Base-by-base conservation (phyloP, 495 filamentous ascomycete genomes). In the Extremus antarcticus region DNA sequence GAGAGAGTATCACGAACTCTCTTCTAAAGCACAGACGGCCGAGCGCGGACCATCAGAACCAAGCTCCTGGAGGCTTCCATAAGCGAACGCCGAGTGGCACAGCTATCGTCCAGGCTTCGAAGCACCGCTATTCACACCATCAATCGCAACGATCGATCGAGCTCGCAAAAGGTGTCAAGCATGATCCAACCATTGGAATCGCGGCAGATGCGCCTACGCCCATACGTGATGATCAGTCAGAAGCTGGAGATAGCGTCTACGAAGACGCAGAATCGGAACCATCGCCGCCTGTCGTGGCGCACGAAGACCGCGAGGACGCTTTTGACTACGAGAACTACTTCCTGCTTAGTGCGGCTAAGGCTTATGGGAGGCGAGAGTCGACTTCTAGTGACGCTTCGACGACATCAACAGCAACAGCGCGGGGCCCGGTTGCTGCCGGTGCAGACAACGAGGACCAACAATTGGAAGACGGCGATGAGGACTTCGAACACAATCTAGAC, bases 291-390 rank as follows among this genome's bases (percentile, higher is more conserved):
- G 65, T 71, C 7, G 71, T 73, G 25, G 77, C 81, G 3, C 92
- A 98, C 63, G 92, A 98, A 71, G 91, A 97, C 67, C 87, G 92
- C 16, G 85, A 90, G 60, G 92, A 98, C 66, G 92, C 92, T 7
- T 98, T 98, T 67, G 92, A 95, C 66, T 98, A 98, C 59, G 88
- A 97, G 64, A 80, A 94, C 63, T 94, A 95, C 70, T 95, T 95
- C 68, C 76, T 96, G 11, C 89, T 94, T 65, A 90, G 85, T 62
- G 87, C 87, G 16, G 79, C 94, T 76, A 87, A 88, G n/a, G 86
- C 73, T 39, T 83, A 78, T 56, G 65, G 43, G 53, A 51, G 68
- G 17, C 56, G 63, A 19, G 57, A 47, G 56, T 75, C 70, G 39
- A 68, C 65, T 40, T 82, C 78, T 54, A 76, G 72, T 22, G 51